A percentile compares a stretch with the other conserved stretches of the same genome.
phyloP scores from a whole-genome alignment of 2,329 filamentous ascomycete species.

The Colletotrichum sp. region DNA sequence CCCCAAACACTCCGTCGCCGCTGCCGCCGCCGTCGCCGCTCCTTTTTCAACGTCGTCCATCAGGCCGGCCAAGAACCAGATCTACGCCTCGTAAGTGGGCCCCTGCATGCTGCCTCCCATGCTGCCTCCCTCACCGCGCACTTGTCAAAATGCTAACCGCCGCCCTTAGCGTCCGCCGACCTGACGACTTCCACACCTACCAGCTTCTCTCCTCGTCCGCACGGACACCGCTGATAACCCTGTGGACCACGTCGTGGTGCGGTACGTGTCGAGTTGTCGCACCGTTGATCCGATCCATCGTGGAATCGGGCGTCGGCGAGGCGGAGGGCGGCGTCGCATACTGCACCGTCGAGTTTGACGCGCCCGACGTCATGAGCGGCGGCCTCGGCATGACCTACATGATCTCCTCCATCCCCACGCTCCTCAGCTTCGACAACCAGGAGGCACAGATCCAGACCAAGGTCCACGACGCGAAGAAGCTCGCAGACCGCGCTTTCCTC shows the following conservation, averaged over 20 bases:
- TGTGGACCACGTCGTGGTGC: conserved; percentile 67
- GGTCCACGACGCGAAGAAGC: conserved; percentile 51
- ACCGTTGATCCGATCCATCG: conserved; percentile 52
- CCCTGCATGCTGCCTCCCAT: not conserved
- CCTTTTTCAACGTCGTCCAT: conserved; percentile 15
- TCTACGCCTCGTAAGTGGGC: conserved; percentile 37
- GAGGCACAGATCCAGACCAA: conserved; percentile 56
- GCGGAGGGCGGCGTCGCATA: conserved; percentile 60
- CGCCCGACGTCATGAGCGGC: conserved; percentile 58
- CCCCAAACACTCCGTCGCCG: not conserved
- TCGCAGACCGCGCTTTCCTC: conserved; percentile 55
- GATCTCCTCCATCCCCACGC: conserved; percentile 62
- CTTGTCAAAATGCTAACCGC: not conserved
- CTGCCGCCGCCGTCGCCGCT: not conserved
- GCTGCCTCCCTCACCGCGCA: not conserved
- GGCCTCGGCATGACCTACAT: conserved; percentile 59
- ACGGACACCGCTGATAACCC: conserved; percentile 59
- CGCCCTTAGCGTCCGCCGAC: conserved; percentile 53
- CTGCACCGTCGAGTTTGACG: conserved; percentile 61
- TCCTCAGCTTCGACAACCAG: conserved; percentile 62
- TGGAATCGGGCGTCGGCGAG: conserved; percentile 58
- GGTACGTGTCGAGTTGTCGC: conserved; percentile 55
- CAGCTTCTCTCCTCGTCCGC: conserved; percentile 59
- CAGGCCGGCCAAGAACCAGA: conserved; percentile 34
- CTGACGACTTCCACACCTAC: conserved; percentile 60